These are phyloP conservation scores for Coccomyxa subellipsoidea DNA, from an alignment of 163 green algal genomes.

Conservation along the genomic window DNA sequence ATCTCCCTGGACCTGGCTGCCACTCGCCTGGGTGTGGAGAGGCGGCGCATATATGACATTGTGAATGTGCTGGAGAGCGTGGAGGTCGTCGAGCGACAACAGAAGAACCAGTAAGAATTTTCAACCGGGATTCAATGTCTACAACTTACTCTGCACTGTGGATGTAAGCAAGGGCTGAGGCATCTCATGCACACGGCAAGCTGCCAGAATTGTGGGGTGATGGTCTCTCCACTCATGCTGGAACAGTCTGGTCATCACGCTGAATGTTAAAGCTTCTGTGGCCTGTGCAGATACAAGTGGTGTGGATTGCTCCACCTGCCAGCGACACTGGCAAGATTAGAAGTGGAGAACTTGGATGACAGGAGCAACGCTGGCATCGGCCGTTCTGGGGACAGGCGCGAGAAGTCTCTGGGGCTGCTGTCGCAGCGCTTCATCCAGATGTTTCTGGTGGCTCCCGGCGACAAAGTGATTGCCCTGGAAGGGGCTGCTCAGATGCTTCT, in stretches of 20 bases:
- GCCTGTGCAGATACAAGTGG: neutral
- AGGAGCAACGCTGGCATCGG: neutral
- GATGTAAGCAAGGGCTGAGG: neutral
- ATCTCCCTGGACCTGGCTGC: slow-evolving; percentile 38
- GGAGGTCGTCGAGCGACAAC: slow-evolving; percentile 20
- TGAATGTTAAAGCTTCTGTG: neutral
- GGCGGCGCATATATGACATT: slow-evolving; percentile 48
- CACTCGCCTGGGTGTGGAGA: slow-evolving; percentile 23
- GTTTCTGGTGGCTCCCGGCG: neutral
- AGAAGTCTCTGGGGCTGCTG: neutral
- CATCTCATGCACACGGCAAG: neutral
- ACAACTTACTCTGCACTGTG: neutral
- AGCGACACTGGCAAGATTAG: neutral
- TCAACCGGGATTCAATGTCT: neutral
- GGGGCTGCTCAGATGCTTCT: neutral
- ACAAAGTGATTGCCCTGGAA: neutral
- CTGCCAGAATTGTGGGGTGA: too few relatives aligned
- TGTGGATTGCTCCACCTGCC: neutral
- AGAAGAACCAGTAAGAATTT: slow-evolving; percentile 31
- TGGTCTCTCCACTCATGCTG: too few relatives aligned
- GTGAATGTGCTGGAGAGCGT: slow-evolving; percentile 46
- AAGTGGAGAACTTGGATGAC: neutral
- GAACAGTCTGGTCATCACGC: too few relatives aligned
- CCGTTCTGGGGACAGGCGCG: neutral
- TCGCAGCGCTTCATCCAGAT: slow-evolving; percentile 13